These are phyloP conservation scores for Solanum hybrid DNA, from an alignment of 305 asterid species.

Conservation along the genomic window DNA sequence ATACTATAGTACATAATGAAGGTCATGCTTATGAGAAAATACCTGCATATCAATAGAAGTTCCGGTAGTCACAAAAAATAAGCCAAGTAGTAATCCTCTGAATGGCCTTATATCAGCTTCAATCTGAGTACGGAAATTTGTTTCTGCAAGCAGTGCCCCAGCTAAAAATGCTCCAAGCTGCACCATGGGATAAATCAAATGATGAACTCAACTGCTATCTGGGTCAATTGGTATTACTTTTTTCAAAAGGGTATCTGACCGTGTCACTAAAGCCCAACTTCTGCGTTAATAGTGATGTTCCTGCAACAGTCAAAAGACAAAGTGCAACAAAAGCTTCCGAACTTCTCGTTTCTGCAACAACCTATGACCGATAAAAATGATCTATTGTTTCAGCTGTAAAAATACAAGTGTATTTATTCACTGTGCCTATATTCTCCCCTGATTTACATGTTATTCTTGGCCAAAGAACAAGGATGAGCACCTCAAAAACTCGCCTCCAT, in stretches of 20 bases:
- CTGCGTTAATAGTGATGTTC: constrained; percentile 91
- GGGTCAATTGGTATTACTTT: constrained; percentile 5
- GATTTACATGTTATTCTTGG: neutral
- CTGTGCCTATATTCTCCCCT: constrained; percentile 1
- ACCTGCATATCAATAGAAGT: constrained; percentile 95
- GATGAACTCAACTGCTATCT: constrained; percentile 1
- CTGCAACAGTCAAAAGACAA: constrained; percentile 93
- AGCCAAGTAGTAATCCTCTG: constrained; percentile 91
- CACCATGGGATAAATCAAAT: constrained; percentile 18
- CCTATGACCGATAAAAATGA: constrained; percentile 42
- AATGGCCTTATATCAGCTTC: constrained; percentile 99
- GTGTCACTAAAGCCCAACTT: constrained; percentile 97
- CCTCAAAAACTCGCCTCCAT: constrained; percentile 90
- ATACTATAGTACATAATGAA: neutral
- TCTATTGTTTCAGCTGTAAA: constrained; percentile 12
- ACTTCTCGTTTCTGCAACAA: constrained; percentile 95
- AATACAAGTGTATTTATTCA: neutral
- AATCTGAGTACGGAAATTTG: constrained; percentile 94
- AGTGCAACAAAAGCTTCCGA: constrained; percentile 97
- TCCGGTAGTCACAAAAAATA: constrained; percentile 96
- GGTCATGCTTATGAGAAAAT: neutral
- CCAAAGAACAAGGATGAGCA: constrained; percentile 17
- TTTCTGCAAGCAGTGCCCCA: constrained; percentile 93
- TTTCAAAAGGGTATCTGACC: constrained; percentile 41
- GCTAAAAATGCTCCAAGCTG: constrained; percentile 98